A percentile compares a stretch with the other conserved stretches of the same genome.
Evolutionary conservation across 192 early-diverging fungal species (phyloP).

Genomic region (Chytriomyces sp.): DNA sequence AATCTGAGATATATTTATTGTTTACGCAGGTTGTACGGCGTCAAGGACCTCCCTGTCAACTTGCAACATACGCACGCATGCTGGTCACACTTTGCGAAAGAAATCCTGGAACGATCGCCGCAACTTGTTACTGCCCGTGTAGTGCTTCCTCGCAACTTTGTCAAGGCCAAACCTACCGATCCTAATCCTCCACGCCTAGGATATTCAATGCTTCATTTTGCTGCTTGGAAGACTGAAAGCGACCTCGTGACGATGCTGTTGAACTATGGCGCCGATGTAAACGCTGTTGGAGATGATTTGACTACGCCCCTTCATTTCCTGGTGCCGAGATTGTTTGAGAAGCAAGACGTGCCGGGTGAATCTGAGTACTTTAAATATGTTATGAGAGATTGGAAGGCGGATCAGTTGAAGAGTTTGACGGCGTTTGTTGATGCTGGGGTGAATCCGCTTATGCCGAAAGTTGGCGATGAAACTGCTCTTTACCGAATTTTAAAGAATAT

Average conservation of each 20-base stretch:
- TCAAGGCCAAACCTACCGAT: conserved; percentile 15
- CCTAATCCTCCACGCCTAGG: conserved; percentile 20
- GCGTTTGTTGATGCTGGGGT: not conserved
- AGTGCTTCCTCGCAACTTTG: conserved; percentile 13
- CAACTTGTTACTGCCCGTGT: conserved; percentile 7
- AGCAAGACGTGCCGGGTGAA: not conserved
- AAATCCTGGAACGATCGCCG: not conserved
- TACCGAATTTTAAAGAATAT: not conserved
- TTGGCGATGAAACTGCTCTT: not conserved
- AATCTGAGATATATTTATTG: not conserved
- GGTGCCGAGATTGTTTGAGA: not conserved
- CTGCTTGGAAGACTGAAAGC: conserved; percentile 9
- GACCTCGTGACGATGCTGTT: conserved; percentile 17
- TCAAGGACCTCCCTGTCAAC: conserved; percentile 2
- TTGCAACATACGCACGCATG: not conserved
- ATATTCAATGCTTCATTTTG: conserved; percentile 35
- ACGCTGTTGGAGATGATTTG: not conserved
- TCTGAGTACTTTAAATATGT: conserved; percentile 1
- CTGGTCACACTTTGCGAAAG: not conserved
- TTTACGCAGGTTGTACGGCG: not conserved
- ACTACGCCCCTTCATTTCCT: conserved; percentile 2
- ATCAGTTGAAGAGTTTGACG: not conserved
- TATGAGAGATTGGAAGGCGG: not conserved
- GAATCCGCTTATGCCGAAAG: not conserved
- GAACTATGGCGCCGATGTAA: not conserved